A percentile compares a stretch with the other conserved stretches of the same genome.
These are phyloP conservation scores for Tetrapisispora arboricola DNA, from an alignment of 805 yeast species.

Conservation along the genomic window DNA sequence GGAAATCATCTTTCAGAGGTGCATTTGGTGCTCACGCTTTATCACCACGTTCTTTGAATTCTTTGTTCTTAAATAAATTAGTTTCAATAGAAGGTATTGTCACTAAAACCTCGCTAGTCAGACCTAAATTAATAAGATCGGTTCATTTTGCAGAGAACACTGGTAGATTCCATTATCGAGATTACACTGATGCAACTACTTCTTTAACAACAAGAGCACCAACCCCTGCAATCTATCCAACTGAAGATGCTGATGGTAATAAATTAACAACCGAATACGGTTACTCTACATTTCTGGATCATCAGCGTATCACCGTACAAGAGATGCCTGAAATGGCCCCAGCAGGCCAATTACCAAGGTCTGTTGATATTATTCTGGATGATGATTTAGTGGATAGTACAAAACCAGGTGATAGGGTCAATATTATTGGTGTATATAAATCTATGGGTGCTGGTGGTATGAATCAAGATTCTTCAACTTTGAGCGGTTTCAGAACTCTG, in stretches of 20 bases:
- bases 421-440: slow-evolving; percentile 86
- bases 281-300: slow-evolving; percentile 83
- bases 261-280: slow-evolving; percentile 88
- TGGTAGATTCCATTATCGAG: slow-evolving; percentile 78
- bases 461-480: slow-evolving; percentile 28
- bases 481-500: slow-evolving; percentile 71
- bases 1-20: slow-evolving; percentile 73
- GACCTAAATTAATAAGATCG: slow-evolving; percentile 85
- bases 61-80: slow-evolving; percentile 67
- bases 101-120: slow-evolving; percentile 81
- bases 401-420: slow-evolving; percentile 95
- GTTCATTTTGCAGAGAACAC: slow-evolving; percentile 88
- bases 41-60: slow-evolving; percentile 77
- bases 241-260: slow-evolving; percentile 87
- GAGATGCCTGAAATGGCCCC: slow-evolving; percentile 98
- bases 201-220: slow-evolving; percentile 42
- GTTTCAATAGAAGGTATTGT: slow-evolving; percentile 92
- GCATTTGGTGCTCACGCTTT: slow-evolving; percentile 83
- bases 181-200: slow-evolving; percentile 86
- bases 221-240: slow-evolving; percentile 81
- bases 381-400: slow-evolving; percentile 87
- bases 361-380: slow-evolving; percentile 84
- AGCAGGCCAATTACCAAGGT: slow-evolving; percentile 92
- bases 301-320: slow-evolving; percentile 85
- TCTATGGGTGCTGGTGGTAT: slow-evolving; percentile 66